A percentile compares a stretch with the other conserved stretches of the same genome.
Evolutionary conservation across 352 stramenopile species (phyloP).

Genomic region (Phytophthora hybrid): DNA sequence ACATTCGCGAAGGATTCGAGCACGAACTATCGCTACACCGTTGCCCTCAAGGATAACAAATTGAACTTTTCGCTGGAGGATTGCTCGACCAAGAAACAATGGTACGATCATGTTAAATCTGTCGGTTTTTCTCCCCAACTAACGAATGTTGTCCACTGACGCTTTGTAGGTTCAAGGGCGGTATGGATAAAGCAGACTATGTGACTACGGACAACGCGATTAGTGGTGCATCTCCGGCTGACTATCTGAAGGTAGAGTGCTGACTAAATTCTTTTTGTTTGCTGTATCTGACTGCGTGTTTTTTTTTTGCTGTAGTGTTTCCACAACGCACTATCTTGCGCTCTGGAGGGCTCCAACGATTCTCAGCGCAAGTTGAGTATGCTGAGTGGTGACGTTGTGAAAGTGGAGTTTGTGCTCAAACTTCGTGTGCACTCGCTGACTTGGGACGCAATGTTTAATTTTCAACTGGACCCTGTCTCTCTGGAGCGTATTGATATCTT

Average conservation of each 20-base stretch:
- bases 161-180: background rate
- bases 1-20: background rate
- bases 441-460: background rate
- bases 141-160: too few species aligned
- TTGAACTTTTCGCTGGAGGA: constrained; percentile 37
- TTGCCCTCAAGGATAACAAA: constrained; percentile 22
- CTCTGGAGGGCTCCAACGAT: background rate
- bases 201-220: background rate
- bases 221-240: background rate
- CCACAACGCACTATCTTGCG: background rate
- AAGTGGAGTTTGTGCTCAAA: background rate
- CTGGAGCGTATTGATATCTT: background rate
- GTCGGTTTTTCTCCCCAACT: too few species aligned
- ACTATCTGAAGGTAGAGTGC: background rate
- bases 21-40: constrained; percentile 7
- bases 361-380: background rate
- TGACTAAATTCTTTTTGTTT: background rate
- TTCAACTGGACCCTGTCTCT: background rate
- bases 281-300: background rate
- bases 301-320: background rate
- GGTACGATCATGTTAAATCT: background rate
- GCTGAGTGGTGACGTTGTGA: background rate
- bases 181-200: background rate
- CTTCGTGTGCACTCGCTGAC: background rate
- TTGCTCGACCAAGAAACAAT: constrained; percentile 27